Base-by-base conservation (phyloP, 192 early-diverging fungal genomes). In the Diversispora epigaea region DNA sequence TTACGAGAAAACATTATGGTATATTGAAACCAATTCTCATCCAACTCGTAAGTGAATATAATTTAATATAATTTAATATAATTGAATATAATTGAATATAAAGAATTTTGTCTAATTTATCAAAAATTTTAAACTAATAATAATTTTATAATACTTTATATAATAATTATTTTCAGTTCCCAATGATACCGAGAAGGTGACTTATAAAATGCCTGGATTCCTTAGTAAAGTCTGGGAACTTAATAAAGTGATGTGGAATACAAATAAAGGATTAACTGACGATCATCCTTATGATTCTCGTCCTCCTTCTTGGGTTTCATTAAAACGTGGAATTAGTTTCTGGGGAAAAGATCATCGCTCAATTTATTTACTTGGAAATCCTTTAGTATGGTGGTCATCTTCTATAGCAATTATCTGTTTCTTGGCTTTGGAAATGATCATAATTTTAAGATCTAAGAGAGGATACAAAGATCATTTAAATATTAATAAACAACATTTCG, bases 281-380 rank as follows among this genome's bases (percentile, higher is more conserved):
- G 83, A 91, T 12, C 96, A 98, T 78, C 95, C 97, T 44, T 99
- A 96, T 80, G 93, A 96, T 54, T 97, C 96, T 60, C 85, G 90
- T 4, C 96, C 97, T 6, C 84, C 86, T 54, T 83, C 90, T 21
- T 99, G 97, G 97, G 90, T 93, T 14, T 86, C 92, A 74, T 81
- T 97, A 57, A 82, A 86, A 44, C 88, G 91, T 57, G 96, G 96
- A 32, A 95, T 99, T 74, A 91, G 89, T 6, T 98, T 96, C 83
- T 94, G 88, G 87, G 91, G 90, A 62, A 86, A 85, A 19, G 77
- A 83, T 32, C 79, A 89, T 43, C 84, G 87, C 77, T 84, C 90
- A 68, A 93, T 99, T 77, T 96, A 97, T 80, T 84, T 97, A n/a
- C 70, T 97, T 3, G 96, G 96, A 25, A 98, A 97, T 68, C 95